Conservation (phyloP, 129 eudicot genomes). For the Escallonia herrerae region DNA sequence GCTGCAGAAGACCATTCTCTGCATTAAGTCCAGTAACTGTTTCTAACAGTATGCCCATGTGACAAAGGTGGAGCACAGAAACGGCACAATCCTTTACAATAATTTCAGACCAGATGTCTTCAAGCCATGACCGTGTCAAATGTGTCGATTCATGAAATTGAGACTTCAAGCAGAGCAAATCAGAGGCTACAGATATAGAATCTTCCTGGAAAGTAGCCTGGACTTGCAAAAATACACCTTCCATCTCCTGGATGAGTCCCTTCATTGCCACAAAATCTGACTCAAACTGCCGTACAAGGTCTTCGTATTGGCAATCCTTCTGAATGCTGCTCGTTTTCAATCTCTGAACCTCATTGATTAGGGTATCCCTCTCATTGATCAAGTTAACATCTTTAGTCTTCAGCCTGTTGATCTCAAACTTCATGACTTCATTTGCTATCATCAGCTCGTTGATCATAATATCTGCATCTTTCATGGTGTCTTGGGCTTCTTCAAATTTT, state of each 20-base stretch:
- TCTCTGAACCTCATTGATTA: conserved; percentile 29
- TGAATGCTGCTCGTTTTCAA: conserved; percentile 30
- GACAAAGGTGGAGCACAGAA: conserved; percentile 78
- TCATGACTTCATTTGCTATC: conserved; percentile 77
- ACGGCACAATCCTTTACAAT: conserved; percentile 66
- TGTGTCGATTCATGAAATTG: conserved; percentile 35
- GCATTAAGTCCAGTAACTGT: conserved; percentile 60
- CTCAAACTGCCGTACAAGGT: conserved; percentile 33
- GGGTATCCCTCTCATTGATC: conserved; percentile 31
- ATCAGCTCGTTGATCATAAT: conserved; percentile 72
- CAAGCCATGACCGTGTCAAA: conserved; percentile 52
- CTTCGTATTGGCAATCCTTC: conserved; percentile 24
- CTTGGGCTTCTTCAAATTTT: conserved; percentile 76
- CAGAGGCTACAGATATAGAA: conserved; percentile 31
- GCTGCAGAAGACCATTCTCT: conserved; percentile 64
- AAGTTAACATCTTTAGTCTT: conserved; percentile 38
- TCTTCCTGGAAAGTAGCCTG: conserved; percentile 34
- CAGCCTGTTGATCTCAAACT: conserved; percentile 43
- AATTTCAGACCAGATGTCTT: conserved; percentile 84
- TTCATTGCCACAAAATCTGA: conserved; percentile 37
- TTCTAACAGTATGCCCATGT: conserved; percentile 73
- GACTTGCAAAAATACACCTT: conserved; percentile 39
- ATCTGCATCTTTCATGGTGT: conserved; percentile 83
- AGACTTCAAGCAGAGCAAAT: conserved; percentile 44
- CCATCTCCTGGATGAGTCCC: conserved; percentile 46